Percentiles rank a stretch among this genome's conserved stretches.
These are phyloP conservation scores for Yarrowia sp. DNA, from an alignment of 805 yeast species.

Conservation along the genomic window DNA sequence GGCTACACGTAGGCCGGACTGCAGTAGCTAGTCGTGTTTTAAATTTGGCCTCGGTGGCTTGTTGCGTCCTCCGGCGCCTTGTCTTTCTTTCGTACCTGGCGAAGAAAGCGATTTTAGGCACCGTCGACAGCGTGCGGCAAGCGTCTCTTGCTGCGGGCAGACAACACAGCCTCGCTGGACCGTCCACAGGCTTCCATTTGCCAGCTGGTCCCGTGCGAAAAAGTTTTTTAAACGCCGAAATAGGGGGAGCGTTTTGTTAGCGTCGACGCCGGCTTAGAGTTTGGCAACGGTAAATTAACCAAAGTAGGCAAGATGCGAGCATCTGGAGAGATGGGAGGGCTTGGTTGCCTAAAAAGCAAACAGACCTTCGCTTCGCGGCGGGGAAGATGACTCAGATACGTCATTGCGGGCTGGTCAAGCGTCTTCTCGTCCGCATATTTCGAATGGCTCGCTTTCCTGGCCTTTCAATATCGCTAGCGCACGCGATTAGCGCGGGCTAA, in stretches of 20 bases:
- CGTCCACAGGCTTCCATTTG: too few species aligned
- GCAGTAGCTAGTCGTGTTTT: neutral
- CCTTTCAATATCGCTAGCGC: neutral
- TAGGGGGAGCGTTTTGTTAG: slow-evolving; percentile 7
- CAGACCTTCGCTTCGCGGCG: too few species aligned
- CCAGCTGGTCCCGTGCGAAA: neutral
- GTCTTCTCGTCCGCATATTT: too few species aligned
- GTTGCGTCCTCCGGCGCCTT: neutral
- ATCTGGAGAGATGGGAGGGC: neutral
- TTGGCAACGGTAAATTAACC: neutral
- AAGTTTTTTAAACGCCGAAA: neutral
- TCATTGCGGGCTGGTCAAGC: neutral
- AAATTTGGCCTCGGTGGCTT: slow-evolving; percentile 4
- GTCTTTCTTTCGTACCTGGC: neutral
- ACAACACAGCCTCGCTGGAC: neutral
- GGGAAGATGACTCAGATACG: neutral
- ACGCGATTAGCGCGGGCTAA: neutral
- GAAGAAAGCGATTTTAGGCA: too few species aligned
- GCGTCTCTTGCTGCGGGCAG: too few species aligned
- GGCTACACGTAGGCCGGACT: neutral
- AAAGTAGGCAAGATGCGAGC: slow-evolving; percentile 12
- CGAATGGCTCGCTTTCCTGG: too few species aligned
- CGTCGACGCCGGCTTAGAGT: neutral
- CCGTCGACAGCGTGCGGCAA: too few species aligned
- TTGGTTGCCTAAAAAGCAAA: neutral